Evolutionary conservation across 345 rosid species (phyloP).

Genomic region (Gossypium mustelinum): DNA sequence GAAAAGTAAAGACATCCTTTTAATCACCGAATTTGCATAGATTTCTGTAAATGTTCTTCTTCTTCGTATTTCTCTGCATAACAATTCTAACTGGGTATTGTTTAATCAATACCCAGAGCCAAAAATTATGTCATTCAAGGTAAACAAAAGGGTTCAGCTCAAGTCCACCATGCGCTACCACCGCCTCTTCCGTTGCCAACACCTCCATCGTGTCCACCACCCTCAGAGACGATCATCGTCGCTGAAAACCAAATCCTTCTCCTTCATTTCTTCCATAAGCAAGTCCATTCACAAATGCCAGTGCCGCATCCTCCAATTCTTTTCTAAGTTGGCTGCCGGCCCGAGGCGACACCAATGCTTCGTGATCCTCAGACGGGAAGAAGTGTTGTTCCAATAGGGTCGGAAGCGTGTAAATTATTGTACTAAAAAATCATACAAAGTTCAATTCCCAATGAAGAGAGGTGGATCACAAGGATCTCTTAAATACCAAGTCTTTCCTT

Average conservation of each 20-base stretch:
- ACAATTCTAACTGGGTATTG: neutral
- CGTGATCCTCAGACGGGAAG: neutral
- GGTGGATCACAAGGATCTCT: no score
- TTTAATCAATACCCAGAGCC: neutral
- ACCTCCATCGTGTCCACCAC: neutral
- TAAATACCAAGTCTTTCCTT: no score
- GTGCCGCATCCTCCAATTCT: neutral
- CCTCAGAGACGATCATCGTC: neutral
- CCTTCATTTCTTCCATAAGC: neutral
- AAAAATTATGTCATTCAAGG: neutral
- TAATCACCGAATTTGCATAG: no score
- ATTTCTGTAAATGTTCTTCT: neutral
- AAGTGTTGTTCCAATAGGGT: no score
- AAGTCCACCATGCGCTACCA: neutral
- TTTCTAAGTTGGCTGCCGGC: neutral
- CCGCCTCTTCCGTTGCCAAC: neutral
- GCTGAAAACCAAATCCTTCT: neutral
- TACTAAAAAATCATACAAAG: no score
- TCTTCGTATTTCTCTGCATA: neutral
- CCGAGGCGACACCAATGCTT: neutral
- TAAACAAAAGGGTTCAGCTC: neutral
- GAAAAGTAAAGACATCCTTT: no score
- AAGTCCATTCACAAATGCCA: conserved; percentile 8
- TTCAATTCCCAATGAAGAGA: no score
- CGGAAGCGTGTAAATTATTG: no score